phyloP scores from a whole-genome alignment of 495 filamentous ascomycete genomes.

The Neurospora tetrasperma region DNA sequence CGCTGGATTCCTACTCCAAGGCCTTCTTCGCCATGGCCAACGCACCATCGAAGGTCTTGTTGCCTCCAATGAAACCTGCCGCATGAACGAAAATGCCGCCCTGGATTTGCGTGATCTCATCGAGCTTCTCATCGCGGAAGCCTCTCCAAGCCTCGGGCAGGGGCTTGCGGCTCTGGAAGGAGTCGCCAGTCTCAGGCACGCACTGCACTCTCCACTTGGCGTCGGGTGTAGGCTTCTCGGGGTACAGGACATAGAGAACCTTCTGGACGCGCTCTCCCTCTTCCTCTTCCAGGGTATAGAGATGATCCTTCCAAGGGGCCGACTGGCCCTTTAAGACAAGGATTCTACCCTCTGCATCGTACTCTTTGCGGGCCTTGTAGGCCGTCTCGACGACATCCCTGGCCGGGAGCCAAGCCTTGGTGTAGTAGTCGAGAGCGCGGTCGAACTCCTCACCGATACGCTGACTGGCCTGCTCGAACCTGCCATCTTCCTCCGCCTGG shows the following conservation, averaged over 20 bases:
- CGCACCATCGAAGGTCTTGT: conserved; percentile 82
- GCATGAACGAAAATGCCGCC: conserved; percentile 91
- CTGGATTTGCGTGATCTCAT: conserved; percentile 56
- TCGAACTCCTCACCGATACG: conserved; percentile 83
- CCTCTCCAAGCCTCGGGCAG: conserved; percentile 88
- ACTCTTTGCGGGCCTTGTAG: conserved; percentile 50
- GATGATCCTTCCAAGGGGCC: conserved; percentile 91
- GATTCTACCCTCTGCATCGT: conserved; percentile 65
- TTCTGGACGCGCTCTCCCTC: conserved; percentile 35
- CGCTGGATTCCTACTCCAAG: conserved; percentile 10
- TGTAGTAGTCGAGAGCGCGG: conserved; percentile 62
- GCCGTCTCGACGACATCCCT: conserved; percentile 64
- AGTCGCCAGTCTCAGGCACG: conserved; percentile 67
- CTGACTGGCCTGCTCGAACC: conserved; percentile 62
- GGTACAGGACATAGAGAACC: conserved; percentile 88
- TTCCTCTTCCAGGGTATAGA: conserved; percentile 72
- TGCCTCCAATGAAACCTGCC: conserved; percentile 90
- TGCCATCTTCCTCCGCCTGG: conserved; percentile 68
- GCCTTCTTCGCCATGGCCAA: conserved; percentile 76
- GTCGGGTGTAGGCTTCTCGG: conserved; percentile 58
- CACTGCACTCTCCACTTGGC: conserved; percentile 89
- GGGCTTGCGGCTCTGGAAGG: conserved; percentile 82
- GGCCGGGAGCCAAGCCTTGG: conserved; percentile 76
- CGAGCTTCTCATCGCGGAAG: conserved; percentile 72
- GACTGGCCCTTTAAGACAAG: conserved; percentile 64